phyloP scores from a whole-genome alignment of 305 asterid genomes.

The Rubia balearica region DNA sequence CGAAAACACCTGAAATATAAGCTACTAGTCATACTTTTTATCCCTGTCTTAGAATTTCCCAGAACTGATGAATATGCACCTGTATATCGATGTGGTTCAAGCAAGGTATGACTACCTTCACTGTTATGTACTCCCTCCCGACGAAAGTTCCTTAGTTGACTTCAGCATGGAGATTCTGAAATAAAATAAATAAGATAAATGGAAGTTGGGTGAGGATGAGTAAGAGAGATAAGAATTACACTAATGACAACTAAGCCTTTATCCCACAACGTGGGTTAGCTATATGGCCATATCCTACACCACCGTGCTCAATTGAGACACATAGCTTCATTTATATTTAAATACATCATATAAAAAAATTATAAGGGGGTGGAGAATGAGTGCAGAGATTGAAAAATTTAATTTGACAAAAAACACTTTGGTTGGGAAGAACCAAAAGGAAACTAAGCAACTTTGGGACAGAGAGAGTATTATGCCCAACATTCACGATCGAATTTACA shows the following conservation, averaged over 20 bases:
- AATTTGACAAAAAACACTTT: neutral
- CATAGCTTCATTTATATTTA: no score
- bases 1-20: neutral
- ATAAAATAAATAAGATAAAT: neutral
- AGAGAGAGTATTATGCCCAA: neutral
- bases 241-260: no score
- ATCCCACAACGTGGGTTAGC: no score
- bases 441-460: neutral
- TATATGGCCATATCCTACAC: no score
- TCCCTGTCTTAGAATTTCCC: neutral
- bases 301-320: no score
- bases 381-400: no score
- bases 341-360: no score
- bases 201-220: no score
- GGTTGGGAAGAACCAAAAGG: neutral
- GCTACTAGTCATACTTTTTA: neutral
- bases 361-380: no score
- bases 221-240: no score
- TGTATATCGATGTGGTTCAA: neutral
- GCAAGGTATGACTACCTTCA: neutral
- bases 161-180: neutral
- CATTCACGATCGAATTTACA: neutral
- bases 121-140: neutral
- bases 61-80: neutral
- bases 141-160: neutral